Evolutionary conservation across 2,329 filamentous ascomycete genomes (phyloP).

Genomic region (Thielaviopsis populi): DNA sequence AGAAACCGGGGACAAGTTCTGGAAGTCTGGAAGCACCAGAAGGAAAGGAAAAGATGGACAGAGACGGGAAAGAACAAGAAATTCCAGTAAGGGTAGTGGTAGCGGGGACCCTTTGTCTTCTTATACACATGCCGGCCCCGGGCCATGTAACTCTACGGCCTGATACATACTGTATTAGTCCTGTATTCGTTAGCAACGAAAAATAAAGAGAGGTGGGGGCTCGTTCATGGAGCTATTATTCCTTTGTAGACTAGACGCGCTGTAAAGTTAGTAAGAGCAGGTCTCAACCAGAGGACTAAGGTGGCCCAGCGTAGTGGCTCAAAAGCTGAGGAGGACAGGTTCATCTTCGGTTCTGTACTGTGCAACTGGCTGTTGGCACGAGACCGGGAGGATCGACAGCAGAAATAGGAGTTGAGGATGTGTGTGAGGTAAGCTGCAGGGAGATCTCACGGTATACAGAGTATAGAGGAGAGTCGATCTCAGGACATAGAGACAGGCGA

Average conservation of each 20-base stretch:
- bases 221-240: neutral
- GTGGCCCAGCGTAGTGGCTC: neutral
- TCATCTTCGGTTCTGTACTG: too few species aligned
- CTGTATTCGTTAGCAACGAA: neutral
- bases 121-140: neutral
- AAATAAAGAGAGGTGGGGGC: neutral
- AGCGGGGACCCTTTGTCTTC: constrained; percentile 7
- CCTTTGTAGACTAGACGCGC: neutral
- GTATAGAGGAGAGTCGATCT: neutral
- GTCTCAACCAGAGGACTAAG: neutral
- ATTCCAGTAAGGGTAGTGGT: neutral
- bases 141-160: constrained; percentile 2
- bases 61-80: neutral
- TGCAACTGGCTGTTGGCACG: too few species aligned
- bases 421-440: neutral
- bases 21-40: neutral
- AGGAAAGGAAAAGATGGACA: neutral
- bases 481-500: neutral
- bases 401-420: neutral
- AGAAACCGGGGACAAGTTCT: neutral
- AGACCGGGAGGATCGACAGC: neutral
- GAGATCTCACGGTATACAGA: neutral
- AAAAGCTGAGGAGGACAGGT: too few species aligned
- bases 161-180: neutral
- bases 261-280: neutral